These are phyloP conservation scores for Dactylonectria macrodidyma DNA, from an alignment of 2,329 filamentous ascomycete genomes.

Conservation along the genomic window DNA sequence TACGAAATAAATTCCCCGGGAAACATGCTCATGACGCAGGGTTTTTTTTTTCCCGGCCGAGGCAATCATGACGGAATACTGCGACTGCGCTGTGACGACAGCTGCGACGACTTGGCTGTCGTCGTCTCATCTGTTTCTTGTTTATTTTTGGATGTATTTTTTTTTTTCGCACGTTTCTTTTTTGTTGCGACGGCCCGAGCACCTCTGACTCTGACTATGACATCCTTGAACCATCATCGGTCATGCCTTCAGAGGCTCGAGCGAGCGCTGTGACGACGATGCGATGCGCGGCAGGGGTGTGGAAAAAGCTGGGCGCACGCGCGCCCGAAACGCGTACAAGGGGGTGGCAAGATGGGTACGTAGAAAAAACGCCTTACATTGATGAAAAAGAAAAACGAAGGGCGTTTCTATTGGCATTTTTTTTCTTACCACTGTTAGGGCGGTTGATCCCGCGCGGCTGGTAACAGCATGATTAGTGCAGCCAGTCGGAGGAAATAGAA, in stretches of 20 bases:
- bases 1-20: background rate
- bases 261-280: conserved; percentile 9
- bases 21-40: background rate
- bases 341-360: background rate
- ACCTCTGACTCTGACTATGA: conserved; percentile 4
- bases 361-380: background rate
- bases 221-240: background rate
- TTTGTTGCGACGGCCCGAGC: conserved; percentile 6
- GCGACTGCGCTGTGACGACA: background rate
- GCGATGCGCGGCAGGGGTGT: background rate
- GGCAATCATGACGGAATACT: background rate
- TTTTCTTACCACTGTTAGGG: background rate
- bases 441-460: conserved; percentile 24
- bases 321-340: conserved; percentile 9
- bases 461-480: conserved; percentile 15
- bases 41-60: background rate
- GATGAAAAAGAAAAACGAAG: background rate
- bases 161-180: background rate
- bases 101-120: background rate
- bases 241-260: conserved; percentile 12
- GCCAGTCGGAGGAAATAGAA: conserved; percentile 26
- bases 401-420: background rate
- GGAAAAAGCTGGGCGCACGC: background rate
- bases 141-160: background rate
- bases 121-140: background rate